Evolutionary conservation across 2,329 filamentous ascomycete species (phyloP).

Genomic region (Tothia fuscella): DNA sequence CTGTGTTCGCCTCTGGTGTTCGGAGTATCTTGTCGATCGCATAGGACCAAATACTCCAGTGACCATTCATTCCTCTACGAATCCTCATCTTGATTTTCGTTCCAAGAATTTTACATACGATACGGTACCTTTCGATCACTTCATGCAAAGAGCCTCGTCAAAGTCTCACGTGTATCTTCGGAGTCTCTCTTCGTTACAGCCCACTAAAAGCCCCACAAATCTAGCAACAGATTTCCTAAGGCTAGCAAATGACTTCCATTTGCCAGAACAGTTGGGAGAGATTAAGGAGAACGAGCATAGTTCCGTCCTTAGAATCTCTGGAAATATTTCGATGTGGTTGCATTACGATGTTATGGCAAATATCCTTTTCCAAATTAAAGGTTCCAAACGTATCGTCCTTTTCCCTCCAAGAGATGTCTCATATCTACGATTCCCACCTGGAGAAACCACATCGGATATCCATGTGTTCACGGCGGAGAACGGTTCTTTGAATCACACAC

Average conservation of each 20-base stretch:
- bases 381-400: conserved; percentile 60
- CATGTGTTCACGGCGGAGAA: conserved; percentile 47
- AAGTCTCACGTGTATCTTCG: conserved; percentile 66
- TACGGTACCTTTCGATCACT: conserved; percentile 53
- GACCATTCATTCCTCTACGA: conserved; percentile 58
- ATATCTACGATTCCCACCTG: conserved; percentile 58
- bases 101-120: conserved; percentile 75
- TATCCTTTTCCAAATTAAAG: conserved; percentile 66
- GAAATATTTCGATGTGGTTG: conserved; percentile 75
- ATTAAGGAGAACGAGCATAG: conserved; percentile 45
- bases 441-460: conserved; percentile 67
- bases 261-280: conserved; percentile 48
- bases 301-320: conserved; percentile 68
- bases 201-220: conserved; percentile 57
- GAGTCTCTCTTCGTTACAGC: conserved; percentile 57
- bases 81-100: conserved; percentile 64
- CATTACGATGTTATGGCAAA: conserved; percentile 91
- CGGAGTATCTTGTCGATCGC: conserved; percentile 51
- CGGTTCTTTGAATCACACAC: neutral
- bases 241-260: conserved; percentile 55
- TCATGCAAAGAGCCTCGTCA: conserved; percentile 47
- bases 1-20: conserved; percentile 56
- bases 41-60: conserved; percentile 39
- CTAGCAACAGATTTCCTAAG: conserved; percentile 59
- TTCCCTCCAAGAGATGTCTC: conserved; percentile 69